Evolutionary conservation across 2,329 filamentous ascomycete species (phyloP), one percentile per base, ranked within the genome.

Genomic region (Plectosphaerella cucumerina): DNA sequence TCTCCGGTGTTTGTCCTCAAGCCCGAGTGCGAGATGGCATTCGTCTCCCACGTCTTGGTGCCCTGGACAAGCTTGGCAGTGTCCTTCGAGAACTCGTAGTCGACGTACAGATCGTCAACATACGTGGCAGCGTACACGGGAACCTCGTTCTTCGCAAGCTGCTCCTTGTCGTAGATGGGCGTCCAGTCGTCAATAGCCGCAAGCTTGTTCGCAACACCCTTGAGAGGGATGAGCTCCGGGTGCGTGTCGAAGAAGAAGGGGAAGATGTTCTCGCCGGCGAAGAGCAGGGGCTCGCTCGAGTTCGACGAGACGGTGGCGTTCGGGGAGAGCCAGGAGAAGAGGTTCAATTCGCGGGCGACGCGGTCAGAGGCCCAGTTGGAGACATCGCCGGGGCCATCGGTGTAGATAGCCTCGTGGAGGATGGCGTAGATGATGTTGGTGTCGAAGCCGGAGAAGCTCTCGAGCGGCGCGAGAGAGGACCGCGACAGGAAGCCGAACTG

Each of bases 221-320:
- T 80, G 43, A 97, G 69, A 51, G 82, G 73, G 17, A 71, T 71
- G 20, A 97, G 81, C 66, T 95, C 90, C 1, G 82, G 75, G 62
- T 90, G 93, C 14, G 86, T 85, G 35, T 91, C 83, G 59, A 96
- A 92, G 77, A 91, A 88, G 68, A 89, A 87, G 1, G 88, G 86
- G 65, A 85, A 96, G 47, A 96, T 81, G 90, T 96, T 96, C 71
- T 97, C 93, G 53, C 92, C 91, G 0, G 89, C 90, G 70, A 97
- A 96, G 66, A 81, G 88, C 18, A 94, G 73, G 0, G 86, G 85
- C 3, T 56, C 53, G 2, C 59, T 57, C 4, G 60, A 56, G 31
- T 59, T 57, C 37, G 55, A 61, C 11, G 56, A 71, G 65, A 66
- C 2, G 72, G 67, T 17, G 74, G 60, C 48, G 22, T 63, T 61